A percentile compares a stretch with the other conserved stretches of the same genome.
Conservation (phyloP, 2,329 filamentous ascomycete genomes). For the Zalaria sp. region DNA sequence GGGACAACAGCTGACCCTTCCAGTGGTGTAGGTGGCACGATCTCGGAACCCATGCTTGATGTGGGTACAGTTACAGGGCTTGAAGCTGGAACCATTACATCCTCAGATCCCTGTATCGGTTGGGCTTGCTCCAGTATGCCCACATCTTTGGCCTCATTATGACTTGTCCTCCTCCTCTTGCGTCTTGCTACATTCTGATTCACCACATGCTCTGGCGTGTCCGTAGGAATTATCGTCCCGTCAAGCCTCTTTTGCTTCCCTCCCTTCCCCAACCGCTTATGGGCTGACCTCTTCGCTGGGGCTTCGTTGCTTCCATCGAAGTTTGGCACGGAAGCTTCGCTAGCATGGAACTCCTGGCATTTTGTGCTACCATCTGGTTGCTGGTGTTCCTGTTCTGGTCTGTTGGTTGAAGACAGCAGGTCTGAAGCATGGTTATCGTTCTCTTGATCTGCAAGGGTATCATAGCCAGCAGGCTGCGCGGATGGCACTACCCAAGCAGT, state of each 20-base stretch:
- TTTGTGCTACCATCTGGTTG: no score
- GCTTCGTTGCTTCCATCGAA: background rate
- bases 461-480: no score
- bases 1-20: no score
- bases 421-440: no score
- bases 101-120: constrained; percentile 1
- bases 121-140: background rate
- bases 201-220: background rate
- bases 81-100: constrained; percentile 2
- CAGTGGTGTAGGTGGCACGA: background rate
- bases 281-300: background rate
- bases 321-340: background rate
- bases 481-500: no score
- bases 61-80: constrained; percentile 2
- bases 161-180: constrained; percentile 3
- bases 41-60: background rate
- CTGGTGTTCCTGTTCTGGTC: no score
- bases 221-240: background rate
- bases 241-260: background rate
- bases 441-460: no score
- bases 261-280: background rate
- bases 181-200: background rate
- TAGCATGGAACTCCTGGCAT: no score
- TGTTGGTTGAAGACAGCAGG: no score
- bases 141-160: background rate